phyloP scores from a whole-genome alignment of 139 green algal genomes.

The Gonium pectorale region DNA sequence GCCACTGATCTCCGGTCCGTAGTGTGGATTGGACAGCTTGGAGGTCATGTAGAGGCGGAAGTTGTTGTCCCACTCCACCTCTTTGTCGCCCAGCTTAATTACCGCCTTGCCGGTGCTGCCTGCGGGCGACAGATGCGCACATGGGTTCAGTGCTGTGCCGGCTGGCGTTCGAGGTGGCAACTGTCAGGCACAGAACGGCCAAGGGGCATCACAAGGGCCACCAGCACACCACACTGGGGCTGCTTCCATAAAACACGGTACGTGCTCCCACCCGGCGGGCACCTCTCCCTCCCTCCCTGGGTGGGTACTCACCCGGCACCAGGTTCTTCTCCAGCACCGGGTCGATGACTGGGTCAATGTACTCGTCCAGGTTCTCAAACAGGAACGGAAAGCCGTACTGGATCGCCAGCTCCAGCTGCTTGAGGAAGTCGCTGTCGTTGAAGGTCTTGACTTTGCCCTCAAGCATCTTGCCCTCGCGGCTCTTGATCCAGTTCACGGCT shows the following conservation, averaged over 20 bases:
- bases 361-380: constrained; percentile 92
- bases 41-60: constrained; percentile 89
- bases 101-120: constrained; percentile 61
- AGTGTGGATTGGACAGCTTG: constrained; percentile 87
- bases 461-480: constrained; percentile 82
- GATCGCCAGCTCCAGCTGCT: constrained; percentile 93
- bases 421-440: constrained; percentile 91
- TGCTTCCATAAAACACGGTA: too few relatives aligned
- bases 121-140: too few relatives aligned
- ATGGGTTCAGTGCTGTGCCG: too few relatives aligned
- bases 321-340: constrained; percentile 90
- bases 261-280: too few relatives aligned
- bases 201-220: too few relatives aligned
- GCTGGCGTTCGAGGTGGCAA: too few relatives aligned
- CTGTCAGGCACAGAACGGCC: too few relatives aligned
- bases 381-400: constrained; percentile 93
- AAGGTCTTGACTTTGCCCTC: constrained; percentile 90
- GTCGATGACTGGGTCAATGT: constrained; percentile 94
- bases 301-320: constrained; percentile 52
- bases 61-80: constrained; percentile 86
- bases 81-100: constrained; percentile 87
- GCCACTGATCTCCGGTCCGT: constrained; percentile 87
- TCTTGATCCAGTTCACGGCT: constrained; percentile 92
- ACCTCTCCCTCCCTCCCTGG: too few relatives aligned
- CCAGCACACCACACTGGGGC: too few relatives aligned